phyloP scores from a whole-genome alignment of 1,284 basidiomycete species.

The Takashimella tepidaria region DNA sequence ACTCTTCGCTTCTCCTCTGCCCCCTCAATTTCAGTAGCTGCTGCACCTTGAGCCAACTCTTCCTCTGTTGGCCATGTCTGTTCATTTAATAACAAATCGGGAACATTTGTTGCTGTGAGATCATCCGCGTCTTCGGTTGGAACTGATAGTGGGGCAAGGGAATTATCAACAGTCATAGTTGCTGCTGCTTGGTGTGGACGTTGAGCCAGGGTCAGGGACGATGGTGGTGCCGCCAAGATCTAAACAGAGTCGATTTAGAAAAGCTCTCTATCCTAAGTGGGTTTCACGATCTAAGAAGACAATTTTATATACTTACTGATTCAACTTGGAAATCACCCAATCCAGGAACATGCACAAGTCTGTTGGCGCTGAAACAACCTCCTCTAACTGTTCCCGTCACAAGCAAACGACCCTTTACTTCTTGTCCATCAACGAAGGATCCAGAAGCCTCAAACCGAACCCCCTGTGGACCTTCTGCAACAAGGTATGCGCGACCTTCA shows the following conservation, averaged over 20 bases:
- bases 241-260: conserved; percentile 3
- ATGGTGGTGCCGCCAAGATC: conserved; percentile 33
- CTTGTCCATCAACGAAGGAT: conserved; percentile 23
- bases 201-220: conserved; percentile 20
- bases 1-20: conserved; percentile 55
- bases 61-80: conserved; percentile 99
- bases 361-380: conserved; percentile 68
- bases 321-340: conserved; percentile 83
- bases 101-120: conserved; percentile 77
- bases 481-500: conserved; percentile 70
- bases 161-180: conserved; percentile 28
- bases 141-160: conserved; percentile 34
- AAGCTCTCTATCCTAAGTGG: no score
- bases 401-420: conserved; percentile 53
- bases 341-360: conserved; percentile 83
- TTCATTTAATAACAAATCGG: conserved; percentile 84
- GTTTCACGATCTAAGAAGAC: no score
- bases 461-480: conserved; percentile 59
- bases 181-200: conserved; percentile 23
- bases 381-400: conserved; percentile 85
- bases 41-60: conserved; percentile 61
- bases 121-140: conserved; percentile 74
- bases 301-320: conserved; percentile 61
- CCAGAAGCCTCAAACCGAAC: conserved; percentile 55
- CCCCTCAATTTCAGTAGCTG: conserved; percentile 49